Evolutionary conservation across 2,329 filamentous ascomycete species (phyloP).

Genomic region (Teratosphaeria viscida): DNA sequence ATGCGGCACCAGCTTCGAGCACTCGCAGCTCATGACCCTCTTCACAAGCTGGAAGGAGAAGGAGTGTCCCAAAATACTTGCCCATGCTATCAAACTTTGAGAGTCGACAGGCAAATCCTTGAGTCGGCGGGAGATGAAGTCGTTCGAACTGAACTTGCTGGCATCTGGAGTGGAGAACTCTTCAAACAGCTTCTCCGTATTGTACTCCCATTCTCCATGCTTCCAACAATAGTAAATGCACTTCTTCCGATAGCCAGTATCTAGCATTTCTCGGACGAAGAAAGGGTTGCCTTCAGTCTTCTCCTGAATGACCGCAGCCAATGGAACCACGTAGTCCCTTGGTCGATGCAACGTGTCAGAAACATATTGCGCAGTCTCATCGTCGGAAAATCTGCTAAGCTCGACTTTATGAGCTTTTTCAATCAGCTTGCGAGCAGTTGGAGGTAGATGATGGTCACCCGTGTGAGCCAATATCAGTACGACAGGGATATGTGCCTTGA

Average conservation of each 20-base stretch:
- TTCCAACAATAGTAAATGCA: slow-evolving; percentile 89
- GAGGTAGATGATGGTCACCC: slow-evolving; percentile 29
- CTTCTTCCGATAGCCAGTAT: slow-evolving; percentile 72
- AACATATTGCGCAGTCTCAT: slow-evolving; percentile 74
- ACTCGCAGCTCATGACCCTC: slow-evolving; percentile 61
- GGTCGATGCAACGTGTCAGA: slow-evolving; percentile 66
- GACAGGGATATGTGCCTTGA: slow-evolving; percentile 68
- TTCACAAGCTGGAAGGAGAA: slow-evolving; percentile 79
- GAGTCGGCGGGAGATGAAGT: slow-evolving; percentile 70
- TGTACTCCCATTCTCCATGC: slow-evolving; percentile 70
- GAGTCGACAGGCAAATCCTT: slow-evolving; percentile 63
- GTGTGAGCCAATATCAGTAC: slow-evolving; percentile 63
- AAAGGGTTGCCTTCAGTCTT: slow-evolving; percentile 85
- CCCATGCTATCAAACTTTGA: slow-evolving; percentile 77
- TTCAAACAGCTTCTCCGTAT: slow-evolving; percentile 74
- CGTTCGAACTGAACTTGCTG: slow-evolving; percentile 68
- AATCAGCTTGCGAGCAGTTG: slow-evolving; percentile 29
- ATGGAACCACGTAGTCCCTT: slow-evolving; percentile 60
- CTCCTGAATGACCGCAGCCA: slow-evolving; percentile 78
- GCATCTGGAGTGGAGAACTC: slow-evolving; percentile 72
- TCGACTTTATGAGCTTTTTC: slow-evolving; percentile 52
- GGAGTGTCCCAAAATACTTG: slow-evolving; percentile 65
- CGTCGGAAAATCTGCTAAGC: slow-evolving; percentile 64
- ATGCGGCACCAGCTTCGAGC: slow-evolving; percentile 38
- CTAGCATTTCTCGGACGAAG: slow-evolving; percentile 83